Percentiles rank a stretch among this genome's conserved stretches.
Conservation (phyloP, 257 asterid genomes). For the Petrea volubilis region DNA sequence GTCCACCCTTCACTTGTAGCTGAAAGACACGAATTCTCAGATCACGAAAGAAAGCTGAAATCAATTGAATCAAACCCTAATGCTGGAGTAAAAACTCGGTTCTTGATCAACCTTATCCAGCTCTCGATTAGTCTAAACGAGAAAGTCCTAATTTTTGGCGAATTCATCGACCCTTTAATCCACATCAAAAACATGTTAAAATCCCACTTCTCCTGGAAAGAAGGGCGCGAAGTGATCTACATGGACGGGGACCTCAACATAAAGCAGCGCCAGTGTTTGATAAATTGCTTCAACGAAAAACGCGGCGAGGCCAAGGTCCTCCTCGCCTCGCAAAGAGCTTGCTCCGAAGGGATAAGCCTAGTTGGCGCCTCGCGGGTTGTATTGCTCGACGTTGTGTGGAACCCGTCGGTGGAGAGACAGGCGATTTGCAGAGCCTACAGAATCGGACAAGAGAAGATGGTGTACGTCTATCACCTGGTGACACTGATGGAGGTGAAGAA, state of each 20-base stretch:
- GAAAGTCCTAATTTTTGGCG: constrained; percentile 66
- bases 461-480: constrained; percentile 66
- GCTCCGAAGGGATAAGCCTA: constrained; percentile 77
- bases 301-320: constrained; percentile 52
- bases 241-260: constrained; percentile 48
- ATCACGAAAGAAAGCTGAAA: constrained; percentile 11
- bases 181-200: constrained; percentile 45
- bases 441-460: constrained; percentile 69
- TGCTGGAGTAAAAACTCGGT: constrained; percentile 64
- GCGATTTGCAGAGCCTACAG: constrained; percentile 82
- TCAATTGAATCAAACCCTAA: constrained; percentile 28
- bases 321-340: constrained; percentile 70
- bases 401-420: constrained; percentile 71
- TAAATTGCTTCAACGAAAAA: constrained; percentile 49
- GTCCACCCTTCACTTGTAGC: constrained; percentile 73
- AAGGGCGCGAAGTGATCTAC: constrained; percentile 64
- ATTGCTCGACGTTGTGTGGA: constrained; percentile 78
- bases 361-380: constrained; percentile 90
- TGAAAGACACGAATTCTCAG: constrained; percentile 25
- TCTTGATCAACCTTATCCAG: constrained; percentile 50
- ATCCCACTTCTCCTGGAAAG: constrained; percentile 44
- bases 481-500: constrained; percentile 52
- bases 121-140: constrained; percentile 37
- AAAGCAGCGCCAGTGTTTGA: constrained; percentile 50
- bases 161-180: constrained; percentile 48